Percentiles rank a stretch among this genome's conserved stretches.
Conservation (phyloP, 176 grass and related monocot species). For the Neostapfia colusana region DNA sequence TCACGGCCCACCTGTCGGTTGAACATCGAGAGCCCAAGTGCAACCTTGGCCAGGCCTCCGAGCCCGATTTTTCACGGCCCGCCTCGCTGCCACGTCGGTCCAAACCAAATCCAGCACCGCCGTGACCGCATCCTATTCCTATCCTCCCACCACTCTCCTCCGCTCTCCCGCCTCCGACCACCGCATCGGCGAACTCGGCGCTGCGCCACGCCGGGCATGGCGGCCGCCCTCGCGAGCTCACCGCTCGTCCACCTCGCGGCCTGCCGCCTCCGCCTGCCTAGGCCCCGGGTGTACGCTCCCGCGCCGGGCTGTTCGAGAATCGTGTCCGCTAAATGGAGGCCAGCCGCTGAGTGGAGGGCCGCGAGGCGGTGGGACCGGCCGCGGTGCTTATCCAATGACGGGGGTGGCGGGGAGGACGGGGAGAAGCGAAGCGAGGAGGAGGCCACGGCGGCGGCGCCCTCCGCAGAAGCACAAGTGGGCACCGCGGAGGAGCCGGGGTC, state of each 20-base stretch:
- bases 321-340: slow-evolving; percentile 36
- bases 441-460: slow-evolving; percentile 29
- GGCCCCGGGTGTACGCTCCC: slow-evolving; percentile 7
- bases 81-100: slow-evolving; percentile 13
- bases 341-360: slow-evolving; percentile 15
- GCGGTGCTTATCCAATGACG: slow-evolving; percentile 59
- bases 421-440: slow-evolving; percentile 51
- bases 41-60: no score
- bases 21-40: no score
- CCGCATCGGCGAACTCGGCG: slow-evolving; percentile 5
- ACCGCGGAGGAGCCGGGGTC: slow-evolving; percentile 52
- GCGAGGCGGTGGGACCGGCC: slow-evolving; percentile 42
- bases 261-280: slow-evolving; percentile 43
- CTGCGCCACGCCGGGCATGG: slow-evolving; percentile 33
- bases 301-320: not conserved
- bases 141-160: not conserved
- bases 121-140: slow-evolving; percentile 22
- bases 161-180: slow-evolving; percentile 29
- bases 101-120: slow-evolving; percentile 39
- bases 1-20: no score
- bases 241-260: slow-evolving; percentile 43
- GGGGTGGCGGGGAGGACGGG: slow-evolving; percentile 44
- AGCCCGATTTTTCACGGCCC: no score
- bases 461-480: slow-evolving; percentile 40
- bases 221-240: slow-evolving; percentile 46